Percentiles rank a stretch among this genome's conserved stretches.
These are phyloP conservation scores for Ilyonectria destructans DNA, from an alignment of 2,329 filamentous ascomycete species.

Conservation along the genomic window DNA sequence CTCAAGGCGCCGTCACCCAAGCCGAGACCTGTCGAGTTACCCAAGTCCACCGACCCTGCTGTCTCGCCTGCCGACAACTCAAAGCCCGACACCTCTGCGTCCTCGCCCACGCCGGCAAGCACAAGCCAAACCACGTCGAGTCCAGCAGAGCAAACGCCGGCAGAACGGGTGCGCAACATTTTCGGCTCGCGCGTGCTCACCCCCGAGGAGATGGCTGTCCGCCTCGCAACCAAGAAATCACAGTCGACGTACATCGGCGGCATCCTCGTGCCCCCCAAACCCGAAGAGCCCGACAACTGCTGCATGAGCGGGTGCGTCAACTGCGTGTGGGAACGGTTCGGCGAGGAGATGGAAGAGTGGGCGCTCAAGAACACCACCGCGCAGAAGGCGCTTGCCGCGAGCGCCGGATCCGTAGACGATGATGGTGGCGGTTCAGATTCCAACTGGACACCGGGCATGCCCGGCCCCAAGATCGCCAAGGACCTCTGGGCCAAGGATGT, in stretches of 20 bases:
- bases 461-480: slow-evolving; percentile 61
- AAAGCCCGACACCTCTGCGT: slow-evolving; percentile 24
- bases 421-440: slow-evolving; percentile 83
- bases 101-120: slow-evolving; percentile 17
- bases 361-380: slow-evolving; percentile 77
- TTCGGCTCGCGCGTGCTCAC: slow-evolving; percentile 87
- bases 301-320: slow-evolving; percentile 99
- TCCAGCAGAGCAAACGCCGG: slow-evolving; percentile 57
- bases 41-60: slow-evolving; percentile 56
- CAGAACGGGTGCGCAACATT: slow-evolving; percentile 77
- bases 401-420: slow-evolving; percentile 78
- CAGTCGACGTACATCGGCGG: slow-evolving; percentile 81
- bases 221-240: slow-evolving; percentile 70
- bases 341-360: slow-evolving; percentile 96
- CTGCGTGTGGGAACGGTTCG: slow-evolving; percentile 94
- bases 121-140: slow-evolving; percentile 25
- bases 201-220: slow-evolving; percentile 78
- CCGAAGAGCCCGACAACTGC: slow-evolving; percentile 95
- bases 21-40: slow-evolving; percentile 62
- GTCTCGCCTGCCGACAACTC: slow-evolving; percentile 37
- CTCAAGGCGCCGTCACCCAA: slow-evolving; percentile 61
- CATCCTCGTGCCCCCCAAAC: slow-evolving; percentile 85
- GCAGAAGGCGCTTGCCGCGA: slow-evolving; percentile 64
- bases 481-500: slow-evolving; percentile 77
- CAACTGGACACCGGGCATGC: slow-evolving; percentile 70